Base-by-base conservation (phyloP, 2,329 filamentous ascomycete species). In the Verticillium longisporum region DNA sequence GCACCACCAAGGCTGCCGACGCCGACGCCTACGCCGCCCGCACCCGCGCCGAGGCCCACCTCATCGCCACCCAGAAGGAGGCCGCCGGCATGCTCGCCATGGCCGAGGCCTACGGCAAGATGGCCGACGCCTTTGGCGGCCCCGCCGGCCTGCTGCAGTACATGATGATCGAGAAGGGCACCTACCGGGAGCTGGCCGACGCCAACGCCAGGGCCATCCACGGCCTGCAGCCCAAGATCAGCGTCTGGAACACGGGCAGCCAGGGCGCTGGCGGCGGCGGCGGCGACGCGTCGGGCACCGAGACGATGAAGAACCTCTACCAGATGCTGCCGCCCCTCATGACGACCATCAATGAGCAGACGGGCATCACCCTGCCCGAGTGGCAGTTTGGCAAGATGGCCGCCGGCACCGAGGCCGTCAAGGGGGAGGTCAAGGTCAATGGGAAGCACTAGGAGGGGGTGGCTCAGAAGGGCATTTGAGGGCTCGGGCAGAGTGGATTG, bases 321-420 rank as follows among this genome's bases (percentile, higher is more conserved):
- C 91, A 95, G 79, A 89, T 87, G 72, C 78, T 96, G 63, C 92
- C 92, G 38, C 92, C 92, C 5, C 80, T 96, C 21, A 87, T 96
- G 77, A 87, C 83, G 10, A 96, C 92, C 0, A 94, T 96, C 69
- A 88, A 95, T 67, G 91, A 96, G 63, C 92, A 96, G 79, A 96
- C 91, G 0, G 91, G 91, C 0, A 92, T 96, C 69, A 82, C 83
- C 1, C 85, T 93, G 6, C 92, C 92, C 1, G 84, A 84, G 68
- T 96, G 92, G 92, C 84, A 87, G 71, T 87, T 87, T 70, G 84
- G 84, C 0, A 72, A 70, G 61, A 64, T 78, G 61, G 73, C 73
- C 15, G 75, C 74, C 6, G 71, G 68, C 4, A 68, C 72, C 34
- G 66, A 71, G 31, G 74, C 72, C n/a, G 68, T 75, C 33, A 50